A percentile compares a stretch with the other conserved stretches of the same genome.
Evolutionary conservation across 768 basidiomycete genomes (phyloP).

Genomic region (Megacollybia marginata): DNA sequence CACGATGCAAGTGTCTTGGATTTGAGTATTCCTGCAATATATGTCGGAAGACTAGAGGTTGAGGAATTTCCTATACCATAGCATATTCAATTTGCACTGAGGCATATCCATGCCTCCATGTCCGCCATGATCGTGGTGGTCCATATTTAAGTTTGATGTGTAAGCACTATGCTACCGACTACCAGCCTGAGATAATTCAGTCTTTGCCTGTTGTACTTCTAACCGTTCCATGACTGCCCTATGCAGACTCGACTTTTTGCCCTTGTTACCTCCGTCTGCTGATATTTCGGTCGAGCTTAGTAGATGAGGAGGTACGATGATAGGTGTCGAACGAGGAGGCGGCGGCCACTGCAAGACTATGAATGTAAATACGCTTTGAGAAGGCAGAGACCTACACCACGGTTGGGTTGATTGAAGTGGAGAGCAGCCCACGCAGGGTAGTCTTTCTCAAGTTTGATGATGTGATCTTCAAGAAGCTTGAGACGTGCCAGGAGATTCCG

Average conservation of each 20-base stretch:
- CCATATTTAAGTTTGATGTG: not conserved
- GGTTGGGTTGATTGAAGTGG: slow-evolving; percentile 81
- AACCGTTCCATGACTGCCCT: slow-evolving; percentile 68
- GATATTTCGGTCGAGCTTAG: slow-evolving; percentile 13
- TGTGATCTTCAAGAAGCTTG: slow-evolving; percentile 69
- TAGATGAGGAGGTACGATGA: slow-evolving; percentile 70
- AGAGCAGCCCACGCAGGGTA: slow-evolving; percentile 85
- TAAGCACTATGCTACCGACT: not conserved
- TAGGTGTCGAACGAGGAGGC: slow-evolving; percentile 68
- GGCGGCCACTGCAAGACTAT: slow-evolving; percentile 62
- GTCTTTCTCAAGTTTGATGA: slow-evolving; percentile 69
- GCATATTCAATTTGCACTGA: not conserved
- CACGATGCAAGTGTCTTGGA: slow-evolving; percentile 76
- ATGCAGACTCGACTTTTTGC: slow-evolving; percentile 57
- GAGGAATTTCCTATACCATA: not conserved
- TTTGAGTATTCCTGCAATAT: slow-evolving; percentile 59
- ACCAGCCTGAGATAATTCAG: not conserved
- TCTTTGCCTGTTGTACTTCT: slow-evolving; percentile 62
- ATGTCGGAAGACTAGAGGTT: not conserved
- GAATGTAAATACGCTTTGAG: slow-evolving; percentile 1
- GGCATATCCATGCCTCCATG: not conserved
- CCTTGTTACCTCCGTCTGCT: slow-evolving; percentile 22
- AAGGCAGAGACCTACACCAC: slow-evolving; percentile 48
- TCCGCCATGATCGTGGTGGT: not conserved
- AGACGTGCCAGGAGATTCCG: slow-evolving; percentile 56